These are phyloP conservation scores for Scleroderma citrinum DNA, from an alignment of 768 basidiomycete genomes.

Conservation along the genomic window DNA sequence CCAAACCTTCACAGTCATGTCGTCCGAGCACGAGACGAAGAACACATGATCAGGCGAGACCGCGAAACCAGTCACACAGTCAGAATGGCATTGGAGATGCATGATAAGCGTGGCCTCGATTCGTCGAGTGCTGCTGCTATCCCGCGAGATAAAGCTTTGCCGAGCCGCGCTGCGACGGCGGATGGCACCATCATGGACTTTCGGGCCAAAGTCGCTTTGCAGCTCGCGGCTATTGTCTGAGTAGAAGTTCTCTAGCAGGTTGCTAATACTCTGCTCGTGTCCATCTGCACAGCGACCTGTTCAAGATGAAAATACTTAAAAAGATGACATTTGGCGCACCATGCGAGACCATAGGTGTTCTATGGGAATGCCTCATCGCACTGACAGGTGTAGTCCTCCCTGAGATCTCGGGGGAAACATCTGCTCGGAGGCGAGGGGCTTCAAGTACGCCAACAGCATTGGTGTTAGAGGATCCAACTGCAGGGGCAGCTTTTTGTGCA, in stretches of 20 bases:
- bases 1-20: conserved; percentile 92
- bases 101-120: conserved; percentile 79
- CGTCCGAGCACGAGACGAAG: conserved; percentile 90
- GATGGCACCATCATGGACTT: conserved; percentile 73
- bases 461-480: conserved; percentile 78
- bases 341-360: conserved; percentile 61
- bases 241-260: conserved; percentile 85
- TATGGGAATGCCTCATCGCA: conserved; percentile 43
- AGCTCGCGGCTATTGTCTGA: conserved; percentile 82
- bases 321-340: conserved; percentile 37
- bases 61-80: conserved; percentile 70
- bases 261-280: conserved; percentile 84
- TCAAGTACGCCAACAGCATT: conserved; percentile 83
- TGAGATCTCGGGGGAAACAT: conserved; percentile 65
- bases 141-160: conserved; percentile 61
- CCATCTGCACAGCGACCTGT: conserved; percentile 51
- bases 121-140: conserved; percentile 47
- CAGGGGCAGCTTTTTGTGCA: conserved; percentile 82
- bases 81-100: conserved; percentile 79
- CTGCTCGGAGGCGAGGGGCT: conserved; percentile 60
- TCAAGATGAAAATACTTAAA: background rate
- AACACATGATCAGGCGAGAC: conserved; percentile 93
- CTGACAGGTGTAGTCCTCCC: conserved; percentile 76
- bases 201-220: conserved; percentile 88
- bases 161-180: conserved; percentile 71